phyloP scores from a whole-genome alignment of 2,329 filamentous ascomycete genomes.

The Ceratocystiopsis minuta region DNA sequence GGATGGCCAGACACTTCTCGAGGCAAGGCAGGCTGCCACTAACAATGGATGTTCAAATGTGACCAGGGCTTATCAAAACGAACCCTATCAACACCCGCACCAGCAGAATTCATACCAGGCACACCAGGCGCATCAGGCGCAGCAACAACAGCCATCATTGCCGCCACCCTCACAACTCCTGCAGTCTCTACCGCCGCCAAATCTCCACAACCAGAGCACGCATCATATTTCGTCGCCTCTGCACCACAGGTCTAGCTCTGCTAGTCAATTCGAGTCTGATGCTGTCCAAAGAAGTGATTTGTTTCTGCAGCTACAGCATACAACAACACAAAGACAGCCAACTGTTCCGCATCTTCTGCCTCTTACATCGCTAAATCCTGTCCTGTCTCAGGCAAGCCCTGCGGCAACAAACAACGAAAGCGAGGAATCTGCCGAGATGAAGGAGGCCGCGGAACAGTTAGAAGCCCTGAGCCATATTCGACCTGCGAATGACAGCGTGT shows the following conservation, averaged over 20 bases:
- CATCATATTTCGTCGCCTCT: not conserved
- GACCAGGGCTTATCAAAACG: not conserved
- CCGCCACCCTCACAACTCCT: not conserved
- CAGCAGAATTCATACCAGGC: not conserved
- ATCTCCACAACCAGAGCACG: conserved; percentile 1
- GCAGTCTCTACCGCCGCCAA: no score
- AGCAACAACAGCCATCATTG: not conserved
- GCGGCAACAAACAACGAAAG: conserved; percentile 24
- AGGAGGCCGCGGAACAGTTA: conserved; percentile 48
- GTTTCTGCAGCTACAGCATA: conserved; percentile 3
- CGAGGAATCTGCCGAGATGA: conserved; percentile 51
- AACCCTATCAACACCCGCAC: conserved; percentile 2
- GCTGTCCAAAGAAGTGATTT: conserved; percentile 1
- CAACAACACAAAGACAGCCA: not conserved
- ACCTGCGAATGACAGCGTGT: conserved; percentile 24
- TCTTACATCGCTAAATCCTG: not conserved
- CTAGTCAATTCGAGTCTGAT: conserved; percentile 2
- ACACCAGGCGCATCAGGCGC: conserved; percentile 5
- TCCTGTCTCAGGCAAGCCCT: no score
- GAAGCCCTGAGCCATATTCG: conserved; percentile 47
- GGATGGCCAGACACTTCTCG: conserved; percentile 37
- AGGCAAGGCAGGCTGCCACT: conserved; percentile 29
- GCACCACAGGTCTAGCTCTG: not conserved
- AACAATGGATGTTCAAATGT: not conserved
- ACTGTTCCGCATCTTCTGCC: not conserved